A percentile compares a stretch with the other conserved stretches of the same genome.
Conservation (phyloP, 805 yeast species). For the Saccharomycopsis malanga region DNA sequence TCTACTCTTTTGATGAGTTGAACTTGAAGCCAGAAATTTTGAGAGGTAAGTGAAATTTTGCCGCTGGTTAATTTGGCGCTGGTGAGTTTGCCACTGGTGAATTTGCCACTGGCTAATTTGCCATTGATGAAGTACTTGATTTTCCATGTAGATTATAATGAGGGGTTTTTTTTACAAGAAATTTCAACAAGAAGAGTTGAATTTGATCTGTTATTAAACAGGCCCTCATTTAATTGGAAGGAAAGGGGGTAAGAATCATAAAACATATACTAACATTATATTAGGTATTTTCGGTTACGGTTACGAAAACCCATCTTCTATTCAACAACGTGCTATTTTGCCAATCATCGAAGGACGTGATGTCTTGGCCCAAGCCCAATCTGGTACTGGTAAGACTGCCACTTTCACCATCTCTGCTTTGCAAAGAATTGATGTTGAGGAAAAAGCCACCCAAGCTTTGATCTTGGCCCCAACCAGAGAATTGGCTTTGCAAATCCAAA, state of each 20-base stretch:
- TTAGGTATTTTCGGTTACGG: slow-evolving; percentile 74
- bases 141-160: too few relatives aligned
- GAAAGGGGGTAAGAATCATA: too few relatives aligned
- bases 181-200: too few relatives aligned
- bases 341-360: slow-evolving; percentile 94
- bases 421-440: slow-evolving; percentile 71
- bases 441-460: slow-evolving; percentile 78
- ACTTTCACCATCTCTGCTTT: slow-evolving; percentile 93
- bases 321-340: slow-evolving; percentile 94
- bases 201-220: too few relatives aligned
- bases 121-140: too few relatives aligned
- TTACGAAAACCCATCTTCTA: slow-evolving; percentile 94
- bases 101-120: too few relatives aligned
- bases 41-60: slow-evolving; percentile 49
- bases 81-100: too few relatives aligned
- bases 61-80: too few relatives aligned
- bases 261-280: slow-evolving; percentile 1
- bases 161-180: too few relatives aligned
- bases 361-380: slow-evolving; percentile 97
- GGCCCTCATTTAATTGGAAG: too few relatives aligned
- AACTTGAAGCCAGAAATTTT: slow-evolving; percentile 65
- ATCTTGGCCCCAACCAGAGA: slow-evolving; percentile 95
- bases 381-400: slow-evolving; percentile 99
- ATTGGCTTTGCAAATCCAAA: slow-evolving; percentile 87
- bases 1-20: slow-evolving; percentile 65